phyloP scores from a whole-genome alignment of 2,329 filamentous ascomycete species.

The Cladosporium sphaerospermum region DNA sequence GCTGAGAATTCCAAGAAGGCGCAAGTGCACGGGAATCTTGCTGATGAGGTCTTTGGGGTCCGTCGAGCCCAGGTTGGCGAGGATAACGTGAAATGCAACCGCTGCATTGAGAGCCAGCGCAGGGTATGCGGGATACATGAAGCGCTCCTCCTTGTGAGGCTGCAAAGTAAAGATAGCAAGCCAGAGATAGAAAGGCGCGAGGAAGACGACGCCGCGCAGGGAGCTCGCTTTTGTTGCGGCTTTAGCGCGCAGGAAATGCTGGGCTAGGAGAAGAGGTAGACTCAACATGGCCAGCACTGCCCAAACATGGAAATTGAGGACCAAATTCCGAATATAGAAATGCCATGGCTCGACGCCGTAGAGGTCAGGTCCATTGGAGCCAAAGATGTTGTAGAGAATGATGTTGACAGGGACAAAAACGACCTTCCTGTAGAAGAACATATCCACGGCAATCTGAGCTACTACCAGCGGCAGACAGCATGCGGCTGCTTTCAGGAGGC shows the following conservation, averaged over 20 bases:
- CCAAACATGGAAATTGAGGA: constrained; percentile 95
- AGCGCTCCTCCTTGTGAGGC: constrained; percentile 95
- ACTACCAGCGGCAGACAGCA: constrained; percentile 62
- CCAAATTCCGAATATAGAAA: constrained; percentile 87
- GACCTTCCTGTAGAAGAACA: constrained; percentile 81
- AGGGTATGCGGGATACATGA: constrained; percentile 97
- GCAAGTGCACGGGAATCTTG: constrained; percentile 68
- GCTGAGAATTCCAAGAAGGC: constrained; percentile 55
- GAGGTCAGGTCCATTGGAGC: constrained; percentile 68
- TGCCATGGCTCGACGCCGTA: constrained; percentile 97
- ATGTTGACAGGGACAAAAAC: constrained; percentile 85
- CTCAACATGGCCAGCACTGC: constrained; percentile 71
- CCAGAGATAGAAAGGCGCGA: constrained; percentile 91
- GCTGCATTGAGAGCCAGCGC: constrained; percentile 85
- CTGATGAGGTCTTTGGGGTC: constrained; percentile 59
- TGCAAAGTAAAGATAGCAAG: constrained; percentile 83
- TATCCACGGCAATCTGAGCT: constrained; percentile 66
- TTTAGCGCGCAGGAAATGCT: constrained; percentile 54
- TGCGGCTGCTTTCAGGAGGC: constrained; percentile 61
- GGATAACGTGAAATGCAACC: constrained; percentile 71
- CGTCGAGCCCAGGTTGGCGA: constrained; percentile 66
- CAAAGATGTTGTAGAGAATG: constrained; percentile 91
- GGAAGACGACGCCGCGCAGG: constrained; percentile 69
- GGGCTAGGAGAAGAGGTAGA: constrained; percentile 67
- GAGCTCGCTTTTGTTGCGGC: constrained; percentile 61